These are phyloP conservation scores for Prunus davidiana DNA, from an alignment of 306 rosid genomes.

Conservation along the genomic window DNA sequence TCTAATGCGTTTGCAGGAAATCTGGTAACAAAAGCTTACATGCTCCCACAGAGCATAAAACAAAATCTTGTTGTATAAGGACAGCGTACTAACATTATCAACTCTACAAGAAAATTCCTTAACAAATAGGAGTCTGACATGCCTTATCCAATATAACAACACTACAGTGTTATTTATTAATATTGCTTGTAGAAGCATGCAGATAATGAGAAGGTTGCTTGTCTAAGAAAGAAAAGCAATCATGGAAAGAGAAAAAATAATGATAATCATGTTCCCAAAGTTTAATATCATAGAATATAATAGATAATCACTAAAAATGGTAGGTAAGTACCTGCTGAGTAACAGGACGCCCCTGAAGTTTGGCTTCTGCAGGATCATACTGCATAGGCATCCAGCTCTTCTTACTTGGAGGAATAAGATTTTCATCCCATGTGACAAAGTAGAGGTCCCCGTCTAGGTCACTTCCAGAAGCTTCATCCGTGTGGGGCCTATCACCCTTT, in stretches of 20 bases:
- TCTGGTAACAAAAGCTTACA: background rate
- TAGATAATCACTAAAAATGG: background rate
- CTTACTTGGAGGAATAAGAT: conserved; percentile 80
- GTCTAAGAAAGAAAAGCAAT: too few relatives aligned
- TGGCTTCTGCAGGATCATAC: conserved; percentile 49
- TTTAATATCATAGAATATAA: conserved; percentile 11
- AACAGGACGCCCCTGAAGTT: conserved; percentile 26
- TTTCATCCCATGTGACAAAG: conserved; percentile 89
- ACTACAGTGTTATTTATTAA: background rate
- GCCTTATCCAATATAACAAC: background rate
- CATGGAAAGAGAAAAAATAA: background rate
- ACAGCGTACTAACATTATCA: background rate
- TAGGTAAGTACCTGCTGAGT: conserved; percentile 34
- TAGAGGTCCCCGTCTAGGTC: conserved; percentile 94
- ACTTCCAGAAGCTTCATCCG: conserved; percentile 96
- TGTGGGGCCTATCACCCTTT: conserved; percentile 84
- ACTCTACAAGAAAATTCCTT: background rate
- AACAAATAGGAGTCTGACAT: background rate
- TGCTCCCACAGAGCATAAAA: background rate
- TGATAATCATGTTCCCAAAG: background rate
- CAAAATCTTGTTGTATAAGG: background rate
- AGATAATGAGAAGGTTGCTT: background rate
- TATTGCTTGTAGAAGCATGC: background rate
- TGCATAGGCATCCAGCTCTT: conserved; percentile 78
- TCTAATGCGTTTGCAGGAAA: background rate